Base-by-base conservation (phyloP, 192 early-diverging fungal genomes). In the Backusella westeae region DNA sequence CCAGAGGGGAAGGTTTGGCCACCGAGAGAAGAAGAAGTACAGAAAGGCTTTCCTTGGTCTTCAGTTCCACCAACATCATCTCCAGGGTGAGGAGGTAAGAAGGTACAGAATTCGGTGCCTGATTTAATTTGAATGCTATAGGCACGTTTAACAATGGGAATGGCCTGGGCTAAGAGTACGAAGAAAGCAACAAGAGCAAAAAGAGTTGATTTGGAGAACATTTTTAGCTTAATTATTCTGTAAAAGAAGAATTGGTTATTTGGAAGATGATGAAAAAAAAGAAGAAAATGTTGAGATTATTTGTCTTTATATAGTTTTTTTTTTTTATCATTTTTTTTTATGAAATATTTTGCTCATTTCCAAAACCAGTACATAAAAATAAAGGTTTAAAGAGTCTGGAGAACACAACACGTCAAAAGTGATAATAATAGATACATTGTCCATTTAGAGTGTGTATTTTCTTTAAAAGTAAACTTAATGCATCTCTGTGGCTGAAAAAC, bases 1-100 rank as follows among this genome's bases (percentile, higher is more conserved):
- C 87, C 87, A 9, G 41, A 29, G 6, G 87, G 87, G 29, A 89
- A 81, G 3, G 75, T 36, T 29, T 74, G 74, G 12, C 86, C 81
- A 34, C 77, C 79, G 6, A 72, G 38, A 6, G 77, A 0, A 29
- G 68, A 38, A 5, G 67, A 71, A 17, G 85, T 86, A 68, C 87
- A 89, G 67, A 86, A 89, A 29, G 86, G 81, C 1, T 85, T 71
- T 34, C 79, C 87, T 14, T 69, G 6, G 19, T 79, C 66, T 66
- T 89, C 87, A 2, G 63, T 73, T 14, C 75, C 81, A 71, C 82
- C 83, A 3, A 80, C 75, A 23, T 71, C 82, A n/a, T 44, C 21
- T 21, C 86, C 88, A 5, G 69, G 80, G 0, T 29, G 65, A 7
- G 86, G 86, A 72, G 85, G 81, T 76, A 87, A 38, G 52, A 73